Evolutionary conservation across 805 yeast genomes (phyloP).

Genomic region (Starmera pachycereana): DNA sequence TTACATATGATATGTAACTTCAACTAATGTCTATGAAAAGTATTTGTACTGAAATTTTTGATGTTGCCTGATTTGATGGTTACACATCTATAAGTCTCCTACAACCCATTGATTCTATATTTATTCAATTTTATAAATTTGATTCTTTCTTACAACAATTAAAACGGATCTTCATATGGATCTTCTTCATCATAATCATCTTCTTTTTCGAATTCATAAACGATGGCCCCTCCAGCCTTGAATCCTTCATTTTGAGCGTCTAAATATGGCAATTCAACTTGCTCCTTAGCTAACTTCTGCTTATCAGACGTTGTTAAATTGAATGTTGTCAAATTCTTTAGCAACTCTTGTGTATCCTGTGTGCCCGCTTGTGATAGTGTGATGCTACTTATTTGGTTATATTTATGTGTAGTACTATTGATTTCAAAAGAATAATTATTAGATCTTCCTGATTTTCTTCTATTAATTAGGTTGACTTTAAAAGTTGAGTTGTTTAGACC

Average conservation of each 20-base stretch:
- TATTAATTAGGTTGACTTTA: constrained; percentile 44
- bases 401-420: constrained; percentile 36
- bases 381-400: constrained; percentile 20
- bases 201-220: constrained; percentile 90
- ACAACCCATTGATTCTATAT: too few species aligned
- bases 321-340: constrained; percentile 78
- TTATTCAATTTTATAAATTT: neutral
- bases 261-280: constrained; percentile 84
- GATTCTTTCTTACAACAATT: constrained; percentile 3
- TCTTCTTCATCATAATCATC: constrained; percentile 98
- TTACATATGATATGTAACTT: too few species aligned
- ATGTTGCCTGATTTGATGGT: too few species aligned
- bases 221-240: constrained; percentile 84
- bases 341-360: constrained; percentile 38
- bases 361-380: constrained; percentile 17
- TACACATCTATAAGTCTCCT: too few species aligned
- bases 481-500: constrained; percentile 39
- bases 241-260: constrained; percentile 62
- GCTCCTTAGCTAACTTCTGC: constrained; percentile 70
- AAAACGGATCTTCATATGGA: constrained; percentile 94
- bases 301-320: constrained; percentile 65
- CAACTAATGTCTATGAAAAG: too few species aligned
- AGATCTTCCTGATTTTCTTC: constrained; percentile 82
- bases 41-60: too few species aligned
- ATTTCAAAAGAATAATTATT: constrained; percentile 43